Percentiles rank a stretch among this genome's conserved stretches.
Conservation (phyloP, 805 yeast species). For the Yamadazyma phyllophila region DNA sequence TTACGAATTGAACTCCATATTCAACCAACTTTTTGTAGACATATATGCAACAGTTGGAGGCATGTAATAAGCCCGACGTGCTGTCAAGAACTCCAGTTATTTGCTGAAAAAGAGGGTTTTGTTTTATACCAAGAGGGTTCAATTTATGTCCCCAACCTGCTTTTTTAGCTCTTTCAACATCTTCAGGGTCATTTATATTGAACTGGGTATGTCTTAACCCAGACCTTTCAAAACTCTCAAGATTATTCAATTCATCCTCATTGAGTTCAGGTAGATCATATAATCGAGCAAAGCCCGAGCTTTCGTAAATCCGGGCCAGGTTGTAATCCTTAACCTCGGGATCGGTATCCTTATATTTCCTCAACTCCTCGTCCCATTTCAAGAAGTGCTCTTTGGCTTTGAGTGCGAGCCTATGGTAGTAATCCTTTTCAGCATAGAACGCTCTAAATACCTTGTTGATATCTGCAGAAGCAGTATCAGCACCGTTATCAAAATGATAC, state of each 20-base stretch:
- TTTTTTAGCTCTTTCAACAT: conserved; percentile 28
- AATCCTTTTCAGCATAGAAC: conserved; percentile 34
- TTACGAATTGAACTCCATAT: conserved; percentile 32
- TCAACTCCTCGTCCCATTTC: conserved; percentile 22
- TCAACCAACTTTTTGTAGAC: conserved; percentile 22
- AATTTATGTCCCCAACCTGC: conserved; percentile 25
- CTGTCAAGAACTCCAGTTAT: conserved; percentile 5
- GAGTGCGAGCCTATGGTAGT: conserved; percentile 25
- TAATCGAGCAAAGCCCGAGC: conserved; percentile 26
- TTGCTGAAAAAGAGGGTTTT: neutral
- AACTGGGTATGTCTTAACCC: conserved; percentile 27
- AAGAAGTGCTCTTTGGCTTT: conserved; percentile 16
- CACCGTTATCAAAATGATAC: conserved; percentile 22
- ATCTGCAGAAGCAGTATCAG: conserved; percentile 41
- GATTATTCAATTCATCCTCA: conserved; percentile 16
- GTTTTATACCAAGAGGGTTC: conserved; percentile 15
- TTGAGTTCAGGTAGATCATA: conserved; percentile 20
- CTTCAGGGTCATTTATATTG: conserved; percentile 25
- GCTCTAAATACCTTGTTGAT: conserved; percentile 39
- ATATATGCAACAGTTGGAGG: conserved; percentile 32
- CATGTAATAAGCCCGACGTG: conserved; percentile 33
- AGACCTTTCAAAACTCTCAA: conserved; percentile 21
- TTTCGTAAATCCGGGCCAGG: conserved; percentile 20
- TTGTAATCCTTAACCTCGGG: conserved; percentile 9
- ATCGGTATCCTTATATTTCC: conserved; percentile 2